Conservation (phyloP, 164 flowering plant genomes). For the Berberis thunbergii region DNA sequence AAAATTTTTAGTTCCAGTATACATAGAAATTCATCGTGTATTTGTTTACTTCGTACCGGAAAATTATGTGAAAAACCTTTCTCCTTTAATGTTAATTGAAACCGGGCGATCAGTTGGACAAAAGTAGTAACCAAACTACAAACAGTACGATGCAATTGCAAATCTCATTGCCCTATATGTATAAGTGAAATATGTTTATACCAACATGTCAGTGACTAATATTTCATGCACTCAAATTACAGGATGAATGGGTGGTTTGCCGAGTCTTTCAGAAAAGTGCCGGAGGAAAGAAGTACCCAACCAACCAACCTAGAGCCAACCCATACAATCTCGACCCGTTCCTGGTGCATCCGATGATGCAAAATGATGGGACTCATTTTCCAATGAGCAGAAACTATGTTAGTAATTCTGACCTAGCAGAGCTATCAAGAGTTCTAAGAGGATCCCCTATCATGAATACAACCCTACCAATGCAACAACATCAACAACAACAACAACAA, state of each 20-base stretch:
- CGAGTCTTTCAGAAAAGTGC: slow-evolving; percentile 82
- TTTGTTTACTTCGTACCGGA: too few relatives aligned
- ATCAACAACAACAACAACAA: slow-evolving; percentile 7
- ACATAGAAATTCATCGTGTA: too few relatives aligned
- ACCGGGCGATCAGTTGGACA: too few relatives aligned
- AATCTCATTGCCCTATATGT: too few relatives aligned
- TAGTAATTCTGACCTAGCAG: slow-evolving; percentile 43
- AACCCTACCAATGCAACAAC: slow-evolving; percentile 29
- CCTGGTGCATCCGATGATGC: slow-evolving; percentile 25
- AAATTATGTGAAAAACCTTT: too few relatives aligned
- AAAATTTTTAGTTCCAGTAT: too few relatives aligned
- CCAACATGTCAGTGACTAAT: background rate
- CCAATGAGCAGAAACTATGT: slow-evolving; percentile 42
- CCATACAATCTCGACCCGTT: slow-evolving; percentile 37
- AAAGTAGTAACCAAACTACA: too few relatives aligned
- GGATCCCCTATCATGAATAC: slow-evolving; percentile 17
- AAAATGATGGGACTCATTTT: slow-evolving; percentile 26
- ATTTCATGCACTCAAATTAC: slow-evolving; percentile 10
- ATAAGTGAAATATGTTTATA: background rate
- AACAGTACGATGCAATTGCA: too few relatives aligned
- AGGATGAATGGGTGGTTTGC: slow-evolving; percentile 99
- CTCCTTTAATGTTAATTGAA: too few relatives aligned
- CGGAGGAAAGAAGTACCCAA: slow-evolving; percentile 55
- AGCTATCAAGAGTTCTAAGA: slow-evolving; percentile 40
- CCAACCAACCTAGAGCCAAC: slow-evolving; percentile 34